Percentiles rank a stretch among this genome's conserved stretches.
These are phyloP conservation scores for Trypanosoma platydactyli DNA, from an alignment of 208 protist species.

Conservation along the genomic window DNA sequence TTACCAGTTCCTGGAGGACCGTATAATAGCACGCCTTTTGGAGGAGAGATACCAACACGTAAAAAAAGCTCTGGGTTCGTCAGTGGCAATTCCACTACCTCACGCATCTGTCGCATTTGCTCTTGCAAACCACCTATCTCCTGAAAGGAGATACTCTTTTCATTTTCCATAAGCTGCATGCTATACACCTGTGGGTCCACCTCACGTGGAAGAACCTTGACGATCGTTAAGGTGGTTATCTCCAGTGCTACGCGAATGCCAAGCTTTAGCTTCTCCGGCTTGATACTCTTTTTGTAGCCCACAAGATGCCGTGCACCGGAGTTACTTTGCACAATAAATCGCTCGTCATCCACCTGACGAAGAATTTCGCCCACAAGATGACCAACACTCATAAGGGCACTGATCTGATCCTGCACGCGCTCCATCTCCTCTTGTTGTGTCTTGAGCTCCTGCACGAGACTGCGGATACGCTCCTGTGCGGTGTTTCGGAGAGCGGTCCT, in stretches of 20 bases:
- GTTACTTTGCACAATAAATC: conserved; percentile 99
- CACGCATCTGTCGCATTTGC: conserved; percentile 98
- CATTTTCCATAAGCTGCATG: conserved; percentile 97
- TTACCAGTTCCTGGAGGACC: conserved; percentile 97
- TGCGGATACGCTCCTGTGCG: conserved; percentile 51
- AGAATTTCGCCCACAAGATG: conserved; percentile 99
- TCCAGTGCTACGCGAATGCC: conserved; percentile 98
- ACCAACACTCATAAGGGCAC: conserved; percentile 98
- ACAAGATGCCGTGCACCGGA: conserved; percentile 99
- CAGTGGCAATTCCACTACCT: conserved; percentile 99
- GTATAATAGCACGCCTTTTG: conserved; percentile 99
- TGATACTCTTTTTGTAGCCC: conserved; percentile 94
- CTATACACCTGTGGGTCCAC: conserved; percentile 99
- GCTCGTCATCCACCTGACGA: conserved; percentile 91
- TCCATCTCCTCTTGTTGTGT: conserved; percentile 91
- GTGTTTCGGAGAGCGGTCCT: conserved; percentile 60
- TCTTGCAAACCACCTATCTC: conserved; percentile 98
- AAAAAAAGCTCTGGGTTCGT: conserved; percentile 99
- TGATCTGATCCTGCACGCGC: conserved; percentile 97
- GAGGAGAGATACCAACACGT: conserved; percentile 99
- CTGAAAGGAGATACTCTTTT: conserved; percentile 93
- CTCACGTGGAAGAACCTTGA: conserved; percentile 97
- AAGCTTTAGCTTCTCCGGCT: conserved; percentile 94
- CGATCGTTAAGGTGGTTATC: conserved; percentile 99
- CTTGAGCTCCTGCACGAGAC: conserved; percentile 41